A percentile compares a stretch with the other conserved stretches of the same genome.
phyloP scores from a whole-genome alignment of 768 basidiomycete species.

The Suillus decipiens region DNA sequence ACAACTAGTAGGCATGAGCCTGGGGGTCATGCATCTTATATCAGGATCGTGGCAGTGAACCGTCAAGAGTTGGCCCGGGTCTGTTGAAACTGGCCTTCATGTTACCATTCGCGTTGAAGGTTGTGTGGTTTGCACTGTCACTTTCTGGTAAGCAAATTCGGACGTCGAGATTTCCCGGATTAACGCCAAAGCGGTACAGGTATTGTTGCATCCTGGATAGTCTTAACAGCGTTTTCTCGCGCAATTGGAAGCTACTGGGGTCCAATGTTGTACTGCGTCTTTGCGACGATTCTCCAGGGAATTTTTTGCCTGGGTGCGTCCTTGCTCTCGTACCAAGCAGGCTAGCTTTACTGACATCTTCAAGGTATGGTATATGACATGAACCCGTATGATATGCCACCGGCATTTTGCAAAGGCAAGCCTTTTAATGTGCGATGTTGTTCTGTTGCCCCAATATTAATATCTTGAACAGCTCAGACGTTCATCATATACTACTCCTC shows the following conservation, averaged over 20 bases:
- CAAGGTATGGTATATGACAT: conserved; percentile 66
- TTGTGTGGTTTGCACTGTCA: conserved; percentile 60
- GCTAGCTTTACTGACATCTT: conserved; percentile 6
- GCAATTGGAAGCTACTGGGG: conserved; percentile 49
- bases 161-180: background rate
- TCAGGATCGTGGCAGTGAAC: background rate
- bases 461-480: conserved; percentile 40
- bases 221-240: conserved; percentile 46
- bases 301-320: conserved; percentile 60
- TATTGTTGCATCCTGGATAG: conserved; percentile 49
- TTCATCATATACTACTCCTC: conserved; percentile 43
- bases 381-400: conserved; percentile 61
- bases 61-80: background rate
- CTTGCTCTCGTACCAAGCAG: background rate
- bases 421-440: conserved; percentile 19
- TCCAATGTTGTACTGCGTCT: conserved; percentile 48
- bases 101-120: conserved; percentile 58
- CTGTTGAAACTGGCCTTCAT: conserved; percentile 30
- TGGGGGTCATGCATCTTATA: background rate
- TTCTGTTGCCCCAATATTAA: conserved; percentile 17
- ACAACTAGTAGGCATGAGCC: background rate
- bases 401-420: conserved; percentile 57
- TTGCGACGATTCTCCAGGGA: conserved; percentile 53
- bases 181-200: conserved; percentile 37
- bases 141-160: conserved; percentile 42